Evolutionary conservation across 352 stramenopile species (phyloP), one percentile per base, ranked within the genome.

Genomic region (Phytophthora pluvialis): DNA sequence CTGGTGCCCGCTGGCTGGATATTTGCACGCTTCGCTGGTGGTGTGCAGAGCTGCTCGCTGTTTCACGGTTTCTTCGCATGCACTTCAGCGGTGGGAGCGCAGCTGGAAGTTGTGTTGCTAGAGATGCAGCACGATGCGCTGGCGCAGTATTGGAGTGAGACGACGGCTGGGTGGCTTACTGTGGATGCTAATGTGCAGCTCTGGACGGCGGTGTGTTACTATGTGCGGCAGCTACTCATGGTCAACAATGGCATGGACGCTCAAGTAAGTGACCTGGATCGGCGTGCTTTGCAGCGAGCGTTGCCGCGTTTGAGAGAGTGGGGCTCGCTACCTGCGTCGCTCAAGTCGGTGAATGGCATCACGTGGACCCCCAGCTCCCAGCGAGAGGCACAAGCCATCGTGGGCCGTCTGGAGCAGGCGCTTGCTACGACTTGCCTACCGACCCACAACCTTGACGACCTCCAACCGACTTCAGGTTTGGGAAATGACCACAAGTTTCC

Each of bases 1-100:
- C 45, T 92, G 5, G 50, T 96, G 0, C 88, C 88, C 0, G 70
- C 82, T 18, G 85, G 86, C 3, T 95, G 83, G 83, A 77, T 91
- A 10, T 86, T 80, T 53, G 86, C 86, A n/a, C 46, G 91, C 13
- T 96, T 78, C 63, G 72, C 64, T 12, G 72, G 67, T 9, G 67
- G 72, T 7, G 70, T 77, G 10, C 59, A 83, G 9, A 76, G 67
- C 26, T 86, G 77, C 21, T 83, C 77, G 39, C 64, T 83, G 46
- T 90, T 83, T 58, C 72, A 71, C n/a, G 81, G 83, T 5, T 81
- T 78, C 38, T 92, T 92, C 52, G 64, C 71, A 13, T 82, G 75
- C 47, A 90, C 78, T 5, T 68, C 81, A 21, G 77, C 58, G 13
- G 66, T 92, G 42, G 69, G 77, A 16, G 70, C 61, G 0, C 81